Percentiles rank a stretch among this genome's conserved stretches.
Conservation (phyloP, 768 basidiomycete species). For the Naganishia friedmannii region DNA sequence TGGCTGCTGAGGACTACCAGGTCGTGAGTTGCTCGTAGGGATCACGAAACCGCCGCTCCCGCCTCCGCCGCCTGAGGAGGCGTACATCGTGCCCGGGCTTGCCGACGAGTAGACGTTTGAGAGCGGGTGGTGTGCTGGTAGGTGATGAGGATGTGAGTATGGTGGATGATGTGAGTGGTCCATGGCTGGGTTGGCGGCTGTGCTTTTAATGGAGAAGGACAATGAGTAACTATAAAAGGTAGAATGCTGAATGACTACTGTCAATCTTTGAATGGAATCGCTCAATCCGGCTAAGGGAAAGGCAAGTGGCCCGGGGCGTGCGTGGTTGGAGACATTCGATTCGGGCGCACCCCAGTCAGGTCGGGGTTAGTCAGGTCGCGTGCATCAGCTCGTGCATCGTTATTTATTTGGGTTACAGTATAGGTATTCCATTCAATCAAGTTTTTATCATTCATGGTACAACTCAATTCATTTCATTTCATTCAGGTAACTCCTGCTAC, state of each 20-base stretch:
- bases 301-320: not conserved
- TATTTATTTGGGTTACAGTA: too few relatives aligned
- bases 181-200: too few relatives aligned
- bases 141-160: not conserved
- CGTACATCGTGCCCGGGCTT: not conserved
- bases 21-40: conserved; percentile 27
- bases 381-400: too few relatives aligned
- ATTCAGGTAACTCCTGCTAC: too few relatives aligned
- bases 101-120: not conserved
- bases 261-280: not conserved
- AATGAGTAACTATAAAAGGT: not conserved
- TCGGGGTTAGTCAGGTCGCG: not conserved
- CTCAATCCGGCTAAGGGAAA: not conserved
- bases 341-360: not conserved
- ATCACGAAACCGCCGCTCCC: conserved; percentile 15
- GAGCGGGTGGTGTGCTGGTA: not conserved
- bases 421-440: too few relatives aligned
- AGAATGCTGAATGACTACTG: not conserved
- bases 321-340: too few relatives aligned
- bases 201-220: not conserved
- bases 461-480: too few relatives aligned
- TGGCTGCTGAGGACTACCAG: not conserved
- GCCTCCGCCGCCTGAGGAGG: not conserved
- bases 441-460: too few relatives aligned
- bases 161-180: not conserved